These are phyloP conservation scores for Globisporangium acanthophoron DNA, from an alignment of 352 stramenopile genomes.

Conservation along the genomic window DNA sequence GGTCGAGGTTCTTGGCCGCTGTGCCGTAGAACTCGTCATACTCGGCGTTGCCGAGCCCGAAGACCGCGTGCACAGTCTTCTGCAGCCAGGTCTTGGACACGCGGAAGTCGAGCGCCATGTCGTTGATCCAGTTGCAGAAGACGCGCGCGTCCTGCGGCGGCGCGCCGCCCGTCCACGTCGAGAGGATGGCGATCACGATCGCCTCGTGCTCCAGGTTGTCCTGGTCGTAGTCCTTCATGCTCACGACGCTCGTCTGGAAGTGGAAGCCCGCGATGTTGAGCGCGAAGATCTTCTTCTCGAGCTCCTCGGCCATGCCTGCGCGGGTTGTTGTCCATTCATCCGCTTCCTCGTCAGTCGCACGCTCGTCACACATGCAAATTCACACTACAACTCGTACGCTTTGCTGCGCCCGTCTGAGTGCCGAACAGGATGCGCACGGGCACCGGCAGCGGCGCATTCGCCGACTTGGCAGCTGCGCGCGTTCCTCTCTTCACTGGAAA, in stretches of 20 bases:
- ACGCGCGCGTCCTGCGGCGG: slow-evolving; percentile 69
- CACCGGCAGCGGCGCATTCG: slow-evolving; percentile 12
- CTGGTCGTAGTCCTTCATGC: slow-evolving; percentile 86
- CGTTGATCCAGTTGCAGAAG: slow-evolving; percentile 83
- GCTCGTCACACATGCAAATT: neutral
- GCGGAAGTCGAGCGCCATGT: slow-evolving; percentile 88
- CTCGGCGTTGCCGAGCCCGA: slow-evolving; percentile 83
- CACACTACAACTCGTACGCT: slow-evolving; percentile 22
- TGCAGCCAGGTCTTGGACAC: slow-evolving; percentile 79
- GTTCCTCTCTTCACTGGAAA: slow-evolving; percentile 4
- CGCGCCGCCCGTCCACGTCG: slow-evolving; percentile 78
- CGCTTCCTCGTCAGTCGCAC: neutral
- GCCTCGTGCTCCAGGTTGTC: slow-evolving; percentile 87
- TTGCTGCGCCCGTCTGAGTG: slow-evolving; percentile 81
- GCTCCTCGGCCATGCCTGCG: slow-evolving; percentile 57
- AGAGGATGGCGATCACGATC: slow-evolving; percentile 81
- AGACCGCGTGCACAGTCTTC: slow-evolving; percentile 70
- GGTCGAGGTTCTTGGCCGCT: slow-evolving; percentile 70
- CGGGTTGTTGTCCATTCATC: neutral
- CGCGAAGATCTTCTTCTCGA: slow-evolving; percentile 77
- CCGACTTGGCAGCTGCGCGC: slow-evolving; percentile 4
- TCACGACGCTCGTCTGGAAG: slow-evolving; percentile 81
- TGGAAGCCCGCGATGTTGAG: slow-evolving; percentile 75
- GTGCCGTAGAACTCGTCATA: slow-evolving; percentile 87
- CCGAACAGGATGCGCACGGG: slow-evolving; percentile 83